Conservation (phyloP, 1,284 basidiomycete genomes). For the Caloboletus firmus region DNA sequence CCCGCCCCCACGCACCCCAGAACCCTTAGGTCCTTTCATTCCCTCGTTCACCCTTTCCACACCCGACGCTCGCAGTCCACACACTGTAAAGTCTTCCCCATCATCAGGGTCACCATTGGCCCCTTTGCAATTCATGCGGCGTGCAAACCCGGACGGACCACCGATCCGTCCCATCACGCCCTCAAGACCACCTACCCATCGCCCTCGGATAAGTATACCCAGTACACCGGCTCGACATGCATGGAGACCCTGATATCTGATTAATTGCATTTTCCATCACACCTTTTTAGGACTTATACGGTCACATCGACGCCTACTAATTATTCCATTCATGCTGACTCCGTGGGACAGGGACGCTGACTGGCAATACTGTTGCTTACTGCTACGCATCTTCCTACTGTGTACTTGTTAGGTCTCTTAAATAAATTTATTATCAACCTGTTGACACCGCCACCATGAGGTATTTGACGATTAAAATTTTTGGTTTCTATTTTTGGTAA, state of each 20-base stretch:
- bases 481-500: slow-evolving; percentile 13
- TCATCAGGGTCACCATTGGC: slow-evolving; percentile 53
- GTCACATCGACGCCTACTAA: slow-evolving; percentile 25
- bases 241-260: slow-evolving; percentile 35
- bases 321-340: slow-evolving; percentile 34
- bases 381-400: slow-evolving; percentile 22
- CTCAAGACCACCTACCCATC: slow-evolving; percentile 39
- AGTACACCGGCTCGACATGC: slow-evolving; percentile 37
- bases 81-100: slow-evolving; percentile 45
- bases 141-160: slow-evolving; percentile 45
- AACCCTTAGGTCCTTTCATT: slow-evolving; percentile 49
- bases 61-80: slow-evolving; percentile 46
- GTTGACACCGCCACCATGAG: too few species aligned
- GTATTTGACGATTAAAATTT: too few species aligned
- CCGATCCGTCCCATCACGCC: slow-evolving; percentile 45
- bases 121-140: slow-evolving; percentile 57
- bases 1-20: slow-evolving; percentile 66
- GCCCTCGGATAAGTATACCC: slow-evolving; percentile 35
- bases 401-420: slow-evolving; percentile 28
- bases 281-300: slow-evolving; percentile 19
- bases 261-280: slow-evolving; percentile 13
- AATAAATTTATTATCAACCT: slow-evolving; percentile 15
- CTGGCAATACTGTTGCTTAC: slow-evolving; percentile 24
- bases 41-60: slow-evolving; percentile 53
- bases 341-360: slow-evolving; percentile 29